A percentile compares a stretch with the other conserved stretches of the same genome.
phyloP scores from a whole-genome alignment of 2,329 filamentous ascomycete genomes.

The Gnomoniopsis sp. region DNA sequence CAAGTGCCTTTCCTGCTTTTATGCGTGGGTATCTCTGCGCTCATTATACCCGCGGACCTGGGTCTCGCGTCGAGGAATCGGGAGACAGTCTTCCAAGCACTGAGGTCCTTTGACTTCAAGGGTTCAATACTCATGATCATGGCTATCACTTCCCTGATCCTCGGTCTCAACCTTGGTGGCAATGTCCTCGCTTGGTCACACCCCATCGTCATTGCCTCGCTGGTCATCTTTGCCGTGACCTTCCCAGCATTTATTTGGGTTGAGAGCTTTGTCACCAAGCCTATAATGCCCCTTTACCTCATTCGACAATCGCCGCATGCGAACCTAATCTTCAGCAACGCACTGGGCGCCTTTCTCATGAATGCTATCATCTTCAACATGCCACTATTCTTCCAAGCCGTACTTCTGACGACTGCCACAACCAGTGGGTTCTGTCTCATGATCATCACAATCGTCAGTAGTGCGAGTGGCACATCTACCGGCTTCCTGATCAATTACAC shows the following conservation, averaged over 20 bases:
- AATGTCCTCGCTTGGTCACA: slow-evolving; percentile 61
- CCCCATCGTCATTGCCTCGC: slow-evolving; percentile 51
- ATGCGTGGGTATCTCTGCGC: slow-evolving; percentile 40
- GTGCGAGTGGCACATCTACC: slow-evolving; percentile 51
- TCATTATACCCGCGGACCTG: slow-evolving; percentile 50
- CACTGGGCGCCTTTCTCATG: slow-evolving; percentile 45
- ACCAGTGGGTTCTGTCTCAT: slow-evolving; percentile 70
- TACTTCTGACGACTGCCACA: slow-evolving; percentile 67
- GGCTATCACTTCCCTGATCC: slow-evolving; percentile 54
- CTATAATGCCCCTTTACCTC: slow-evolving; percentile 59
- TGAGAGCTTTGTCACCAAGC: slow-evolving; percentile 47
- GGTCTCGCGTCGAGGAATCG: slow-evolving; percentile 44
- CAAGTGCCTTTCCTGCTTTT: slow-evolving; percentile 52
- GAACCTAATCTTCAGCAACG: slow-evolving; percentile 56
- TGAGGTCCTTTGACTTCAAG: slow-evolving; percentile 54
- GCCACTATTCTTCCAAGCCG: slow-evolving; percentile 75
- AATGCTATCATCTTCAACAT: slow-evolving; percentile 60
- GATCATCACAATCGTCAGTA: slow-evolving; percentile 56
- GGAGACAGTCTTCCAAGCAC: slow-evolving; percentile 42
- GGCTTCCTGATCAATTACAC: slow-evolving; percentile 62
- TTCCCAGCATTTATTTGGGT: slow-evolving; percentile 51
- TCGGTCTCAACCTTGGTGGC: slow-evolving; percentile 62
- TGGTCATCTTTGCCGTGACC: slow-evolving; percentile 43
- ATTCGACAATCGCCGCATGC: slow-evolving; percentile 48
- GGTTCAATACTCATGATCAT: slow-evolving; percentile 52